Percentiles rank a stretch among this genome's conserved stretches.
These are phyloP conservation scores for Proliferodiscus dingleyae DNA, from an alignment of 2,329 filamentous ascomycete genomes.

Conservation along the genomic window DNA sequence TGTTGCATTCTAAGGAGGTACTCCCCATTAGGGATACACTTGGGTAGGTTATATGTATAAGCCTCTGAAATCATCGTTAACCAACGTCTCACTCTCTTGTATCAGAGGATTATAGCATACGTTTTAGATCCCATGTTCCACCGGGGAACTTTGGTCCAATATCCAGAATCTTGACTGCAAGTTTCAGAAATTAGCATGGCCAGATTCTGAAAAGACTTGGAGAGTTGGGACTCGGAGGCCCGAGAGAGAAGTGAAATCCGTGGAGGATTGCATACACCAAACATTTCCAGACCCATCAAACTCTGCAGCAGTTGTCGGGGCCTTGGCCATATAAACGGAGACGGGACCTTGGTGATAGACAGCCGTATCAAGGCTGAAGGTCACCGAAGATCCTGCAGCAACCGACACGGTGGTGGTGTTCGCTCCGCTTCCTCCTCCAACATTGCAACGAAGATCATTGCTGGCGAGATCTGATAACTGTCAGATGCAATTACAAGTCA, in stretches of 20 bases:
- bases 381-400: conserved; percentile 35
- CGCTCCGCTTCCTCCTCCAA: conserved; percentile 27
- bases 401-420: conserved; percentile 19
- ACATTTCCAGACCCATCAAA: conserved; percentile 29
- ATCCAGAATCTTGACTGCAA: conserved; percentile 30
- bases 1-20: conserved; percentile 33
- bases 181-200: too few species aligned
- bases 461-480: conserved; percentile 36
- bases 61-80: conserved; percentile 5
- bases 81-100: too few species aligned
- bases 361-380: conserved; percentile 39
- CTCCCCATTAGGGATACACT: conserved; percentile 32
- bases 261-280: too few species aligned
- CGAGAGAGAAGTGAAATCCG: too few species aligned
- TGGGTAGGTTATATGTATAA: conserved; percentile 18
- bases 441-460: conserved; percentile 44
- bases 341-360: conserved; percentile 28
- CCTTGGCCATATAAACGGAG: conserved; percentile 30
- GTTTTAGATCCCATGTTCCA: conserved; percentile 16
- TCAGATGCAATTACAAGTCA: not conserved
- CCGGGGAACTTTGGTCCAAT: conserved; percentile 22
- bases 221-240: too few species aligned
- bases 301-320: conserved; percentile 22
- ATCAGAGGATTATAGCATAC: conserved; percentile 9
- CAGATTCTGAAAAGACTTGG: too few species aligned